phyloP scores from a whole-genome alignment of 208 protist genomes.

The Leptomonas pyrrhocoris region DNA sequence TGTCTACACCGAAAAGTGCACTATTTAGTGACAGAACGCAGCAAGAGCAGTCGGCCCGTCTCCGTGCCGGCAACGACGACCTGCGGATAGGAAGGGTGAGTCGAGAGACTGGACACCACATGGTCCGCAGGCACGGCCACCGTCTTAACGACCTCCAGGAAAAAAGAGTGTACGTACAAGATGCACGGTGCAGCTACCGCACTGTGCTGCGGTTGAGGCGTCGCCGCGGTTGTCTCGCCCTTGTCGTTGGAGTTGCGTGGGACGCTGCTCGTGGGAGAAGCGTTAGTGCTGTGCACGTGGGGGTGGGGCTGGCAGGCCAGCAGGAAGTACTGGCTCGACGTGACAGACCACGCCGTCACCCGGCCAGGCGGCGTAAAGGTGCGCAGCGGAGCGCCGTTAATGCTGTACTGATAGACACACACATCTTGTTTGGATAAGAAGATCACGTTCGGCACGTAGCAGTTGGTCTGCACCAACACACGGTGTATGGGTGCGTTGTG shows the following conservation, averaged over 20 bases:
- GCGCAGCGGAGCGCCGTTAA: conserved; percentile 80
- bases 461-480: conserved; percentile 72
- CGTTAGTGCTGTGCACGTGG: background rate
- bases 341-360: conserved; percentile 68
- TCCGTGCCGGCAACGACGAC: conserved; percentile 63
- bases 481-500: conserved; percentile 63
- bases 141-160: conserved; percentile 53
- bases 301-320: conserved; percentile 43
- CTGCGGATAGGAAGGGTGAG: conserved; percentile 68
- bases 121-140: conserved; percentile 45
- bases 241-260: background rate
- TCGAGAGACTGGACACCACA: conserved; percentile 49
- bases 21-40: conserved; percentile 8
- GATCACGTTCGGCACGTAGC: conserved; percentile 88
- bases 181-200: conserved; percentile 30
- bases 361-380: conserved; percentile 60
- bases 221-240: background rate
- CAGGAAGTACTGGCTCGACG: conserved; percentile 74
- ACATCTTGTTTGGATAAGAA: conserved; percentile 72
- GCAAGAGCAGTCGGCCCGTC: conserved; percentile 23
- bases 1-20: too few relatives aligned
- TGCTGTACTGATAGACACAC: conserved; percentile 78
- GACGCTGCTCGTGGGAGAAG: background rate
- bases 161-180: conserved; percentile 81
- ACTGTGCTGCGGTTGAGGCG: background rate